Conservation (phyloP, 768 basidiomycete genomes). For the Candolleomyces efflorescens region DNA sequence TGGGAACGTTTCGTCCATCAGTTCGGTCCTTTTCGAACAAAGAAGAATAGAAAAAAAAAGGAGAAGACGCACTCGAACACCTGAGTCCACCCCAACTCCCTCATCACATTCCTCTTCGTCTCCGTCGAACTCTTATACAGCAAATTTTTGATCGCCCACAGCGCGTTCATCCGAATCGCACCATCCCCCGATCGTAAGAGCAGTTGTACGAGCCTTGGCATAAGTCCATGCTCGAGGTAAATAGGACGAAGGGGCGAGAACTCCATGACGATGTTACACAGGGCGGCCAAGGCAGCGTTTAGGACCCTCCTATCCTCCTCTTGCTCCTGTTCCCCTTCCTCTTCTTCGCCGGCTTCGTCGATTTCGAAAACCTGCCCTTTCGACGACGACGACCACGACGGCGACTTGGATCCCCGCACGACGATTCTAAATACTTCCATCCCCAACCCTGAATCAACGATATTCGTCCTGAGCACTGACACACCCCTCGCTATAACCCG, state of each 20-base stretch:
- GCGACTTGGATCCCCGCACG: conserved; percentile 11
- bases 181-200: conserved; percentile 41
- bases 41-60: not conserved
- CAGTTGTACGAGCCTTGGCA: conserved; percentile 60
- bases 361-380: no score
- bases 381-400: no score
- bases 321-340: conserved; percentile 12
- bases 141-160: conserved; percentile 92
- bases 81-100: conserved; percentile 60
- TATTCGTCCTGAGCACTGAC: conserved; percentile 74
- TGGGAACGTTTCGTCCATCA: no score
- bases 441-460: conserved; percentile 81
- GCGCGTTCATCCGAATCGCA: conserved; percentile 57
- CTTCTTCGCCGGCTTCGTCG: not conserved
- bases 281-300: conserved; percentile 63
- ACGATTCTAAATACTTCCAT: conserved; percentile 59
- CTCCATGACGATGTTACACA: conserved; percentile 85
- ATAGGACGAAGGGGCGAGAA: conserved; percentile 73
- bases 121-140: conserved; percentile 56
- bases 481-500: conserved; percentile 78
- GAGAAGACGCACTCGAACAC: conserved; percentile 57
- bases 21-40: no score
- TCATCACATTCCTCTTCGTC: conserved; percentile 65
- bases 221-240: conserved; percentile 63
- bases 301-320: conserved; percentile 70